Base-by-base conservation (phyloP, 495 filamentous ascomycete genomes). In the Aspergillus egyptiacus region DNA sequence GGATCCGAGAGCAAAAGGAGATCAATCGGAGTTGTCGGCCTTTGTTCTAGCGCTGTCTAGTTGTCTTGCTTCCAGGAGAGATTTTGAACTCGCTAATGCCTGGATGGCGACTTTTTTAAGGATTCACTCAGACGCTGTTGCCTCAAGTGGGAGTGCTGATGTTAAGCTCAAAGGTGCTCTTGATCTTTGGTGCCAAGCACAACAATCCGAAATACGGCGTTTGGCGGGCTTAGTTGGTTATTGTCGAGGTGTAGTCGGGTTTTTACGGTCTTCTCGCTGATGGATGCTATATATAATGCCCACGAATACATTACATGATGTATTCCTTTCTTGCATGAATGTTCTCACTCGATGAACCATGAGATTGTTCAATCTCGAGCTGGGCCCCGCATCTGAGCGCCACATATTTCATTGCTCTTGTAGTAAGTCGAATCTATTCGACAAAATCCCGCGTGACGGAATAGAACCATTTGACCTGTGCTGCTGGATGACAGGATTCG, bases 71-170 rank as follows among this genome's bases (percentile, higher is more conserved):
- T 69, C 75, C 32, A 78, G 78, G 47, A 76, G 74, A 34, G 93
- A 98, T 69, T 98, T 91, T 63, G 93, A 98, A 62, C 75, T 98
- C 38, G 83, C 87, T 32, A 89, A 96, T 67, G 88, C 88, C 8
- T 98, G 94, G 93, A 95, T 98, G 86, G 80, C 82, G 13, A 90
- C 96, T 0, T 93, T 96, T 56, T 57, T 98, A 46, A 78, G 83
- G 40, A 63, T 91, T 28, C 89, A 96, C 66, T 76, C 74, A 7
- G 83, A 84, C 48, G 66, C 75, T 10, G 65, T 85, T 8, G 62
- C 62, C 2, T 49, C 59, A 71, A 44, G 68, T 76, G 62, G 64
- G 56, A 30, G 54, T 33, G 54, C 64, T 35, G 46, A 57, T 34
- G 51, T 45, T 18, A 69, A 69, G 13, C 57, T 91, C 43, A 73